Evolutionary conservation across 192 early-diverging fungal species (phyloP).

Genomic region (Coemansia sp.): DNA sequence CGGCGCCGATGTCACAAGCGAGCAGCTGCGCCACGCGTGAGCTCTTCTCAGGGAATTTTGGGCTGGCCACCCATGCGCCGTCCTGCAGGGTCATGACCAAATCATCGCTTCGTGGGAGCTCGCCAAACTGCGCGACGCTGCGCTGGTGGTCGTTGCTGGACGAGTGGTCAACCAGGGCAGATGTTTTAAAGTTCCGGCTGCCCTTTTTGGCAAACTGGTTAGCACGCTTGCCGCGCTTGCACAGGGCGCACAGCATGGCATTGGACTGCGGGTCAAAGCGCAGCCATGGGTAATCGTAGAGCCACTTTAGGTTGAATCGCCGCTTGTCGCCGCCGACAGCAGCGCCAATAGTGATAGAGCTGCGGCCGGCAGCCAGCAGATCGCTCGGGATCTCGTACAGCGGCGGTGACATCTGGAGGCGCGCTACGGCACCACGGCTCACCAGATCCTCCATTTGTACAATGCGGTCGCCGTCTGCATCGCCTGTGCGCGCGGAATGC

Average conservation of each 20-base stretch:
- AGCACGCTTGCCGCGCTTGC: slow-evolving; percentile 34
- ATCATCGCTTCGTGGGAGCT: neutral
- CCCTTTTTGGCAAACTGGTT: slow-evolving; percentile 52
- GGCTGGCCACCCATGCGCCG: slow-evolving; percentile 22
- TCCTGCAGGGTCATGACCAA: slow-evolving; percentile 15
- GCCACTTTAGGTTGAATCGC: slow-evolving; percentile 51
- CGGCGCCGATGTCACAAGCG: neutral
- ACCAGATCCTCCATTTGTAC: slow-evolving; percentile 41
- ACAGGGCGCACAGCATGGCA: slow-evolving; percentile 47
- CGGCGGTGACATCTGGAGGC: neutral
- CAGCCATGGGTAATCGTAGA: slow-evolving; percentile 52
- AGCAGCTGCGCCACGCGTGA: neutral
- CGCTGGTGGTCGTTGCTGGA: slow-evolving; percentile 49
- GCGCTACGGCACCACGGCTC: slow-evolving; percentile 23
- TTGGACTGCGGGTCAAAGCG: slow-evolving; percentile 35
- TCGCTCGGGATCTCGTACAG: slow-evolving; percentile 22
- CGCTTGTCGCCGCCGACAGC: slow-evolving; percentile 46
- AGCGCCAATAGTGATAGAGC: slow-evolving; percentile 48
- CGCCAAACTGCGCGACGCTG: slow-evolving; percentile 27
- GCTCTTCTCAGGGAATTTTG: neutral
- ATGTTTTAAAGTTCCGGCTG: slow-evolving; percentile 52
- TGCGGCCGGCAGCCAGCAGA: slow-evolving; percentile 20
- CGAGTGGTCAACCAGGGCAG: slow-evolving; percentile 46
- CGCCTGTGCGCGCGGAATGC: neutral
- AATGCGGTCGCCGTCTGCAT: slow-evolving; percentile 15